Conservation (phyloP, 345 rosid genomes). For the Abelmoschus esculentus region DNA sequence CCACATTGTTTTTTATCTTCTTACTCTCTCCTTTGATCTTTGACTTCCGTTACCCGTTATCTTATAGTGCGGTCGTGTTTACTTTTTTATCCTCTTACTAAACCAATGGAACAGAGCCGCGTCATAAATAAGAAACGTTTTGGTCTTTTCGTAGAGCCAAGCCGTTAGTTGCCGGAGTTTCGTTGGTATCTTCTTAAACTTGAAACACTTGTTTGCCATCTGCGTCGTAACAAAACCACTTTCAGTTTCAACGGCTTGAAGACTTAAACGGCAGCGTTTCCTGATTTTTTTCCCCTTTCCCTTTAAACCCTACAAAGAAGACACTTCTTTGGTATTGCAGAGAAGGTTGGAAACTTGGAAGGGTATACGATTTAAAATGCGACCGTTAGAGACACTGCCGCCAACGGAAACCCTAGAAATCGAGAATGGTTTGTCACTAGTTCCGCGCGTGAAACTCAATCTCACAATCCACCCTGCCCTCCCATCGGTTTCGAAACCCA, state of each 20-base stretch:
- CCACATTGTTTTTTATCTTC: slow-evolving; percentile 28
- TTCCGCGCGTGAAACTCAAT: slow-evolving; percentile 68
- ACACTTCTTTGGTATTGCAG: background rate
- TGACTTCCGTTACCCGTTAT: background rate
- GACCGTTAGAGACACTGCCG: slow-evolving; percentile 47
- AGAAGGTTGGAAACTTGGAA: background rate
- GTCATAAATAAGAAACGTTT: background rate
- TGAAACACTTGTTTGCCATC: background rate
- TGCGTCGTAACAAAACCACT: background rate
- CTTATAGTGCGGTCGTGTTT: background rate
- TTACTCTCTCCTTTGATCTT: background rate
- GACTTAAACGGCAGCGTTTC: background rate
- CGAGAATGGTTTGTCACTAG: slow-evolving; percentile 52
- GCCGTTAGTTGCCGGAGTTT: background rate
- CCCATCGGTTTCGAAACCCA: slow-evolving; percentile 53
- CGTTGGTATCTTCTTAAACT: background rate
- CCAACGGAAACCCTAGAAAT: slow-evolving; percentile 59
- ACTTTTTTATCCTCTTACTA: background rate
- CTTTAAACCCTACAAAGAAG: background rate
- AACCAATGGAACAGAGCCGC: background rate
- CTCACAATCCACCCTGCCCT: slow-evolving; percentile 53
- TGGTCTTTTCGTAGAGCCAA: background rate
- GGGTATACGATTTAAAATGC: slow-evolving; percentile 27
- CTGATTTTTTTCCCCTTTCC: background rate
- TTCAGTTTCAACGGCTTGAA: background rate